These are phyloP conservation scores for Lithohypha guttulata DNA, from an alignment of 2,329 filamentous ascomycete genomes.

Conservation along the genomic window DNA sequence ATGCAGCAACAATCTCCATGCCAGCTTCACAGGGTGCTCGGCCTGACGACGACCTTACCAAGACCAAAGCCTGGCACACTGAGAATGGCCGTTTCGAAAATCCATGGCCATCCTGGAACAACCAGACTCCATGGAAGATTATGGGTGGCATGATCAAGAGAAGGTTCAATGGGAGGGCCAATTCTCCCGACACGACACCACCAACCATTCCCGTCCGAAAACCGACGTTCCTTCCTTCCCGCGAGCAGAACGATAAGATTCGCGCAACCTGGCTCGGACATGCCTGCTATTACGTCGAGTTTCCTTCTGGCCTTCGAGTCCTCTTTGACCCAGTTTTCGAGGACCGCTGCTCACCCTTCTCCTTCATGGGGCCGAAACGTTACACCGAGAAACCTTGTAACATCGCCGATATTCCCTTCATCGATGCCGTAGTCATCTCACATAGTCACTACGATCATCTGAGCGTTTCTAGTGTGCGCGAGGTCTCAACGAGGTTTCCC, in stretches of 20 bases:
- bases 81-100: conserved; percentile 31
- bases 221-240: conserved; percentile 55
- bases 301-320: conserved; percentile 71
- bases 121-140: conserved; percentile 12
- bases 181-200: conserved; percentile 51
- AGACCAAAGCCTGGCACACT: conserved; percentile 31
- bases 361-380: conserved; percentile 58
- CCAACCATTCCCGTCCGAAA: conserved; percentile 56
- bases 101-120: conserved; percentile 32
- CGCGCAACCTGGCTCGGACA: conserved; percentile 92
- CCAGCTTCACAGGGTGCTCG: conserved; percentile 24
- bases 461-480: conserved; percentile 61
- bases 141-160: conserved; percentile 23
- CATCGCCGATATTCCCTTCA: conserved; percentile 60
- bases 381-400: conserved; percentile 69
- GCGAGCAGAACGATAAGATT: conserved; percentile 46
- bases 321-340: conserved; percentile 93
- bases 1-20: conserved; percentile 32
- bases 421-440: conserved; percentile 57
- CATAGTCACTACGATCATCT: conserved; percentile 94
- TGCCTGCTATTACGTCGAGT: conserved; percentile 88
- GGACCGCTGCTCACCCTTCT: conserved; percentile 69
- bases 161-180: conserved; percentile 39
- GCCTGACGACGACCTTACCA: conserved; percentile 30
- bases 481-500: conserved; percentile 60